Percentiles rank a stretch among this genome's conserved stretches.
phyloP scores from a whole-genome alignment of 352 stramenopile genomes.

The Blastocystis sp. region DNA sequence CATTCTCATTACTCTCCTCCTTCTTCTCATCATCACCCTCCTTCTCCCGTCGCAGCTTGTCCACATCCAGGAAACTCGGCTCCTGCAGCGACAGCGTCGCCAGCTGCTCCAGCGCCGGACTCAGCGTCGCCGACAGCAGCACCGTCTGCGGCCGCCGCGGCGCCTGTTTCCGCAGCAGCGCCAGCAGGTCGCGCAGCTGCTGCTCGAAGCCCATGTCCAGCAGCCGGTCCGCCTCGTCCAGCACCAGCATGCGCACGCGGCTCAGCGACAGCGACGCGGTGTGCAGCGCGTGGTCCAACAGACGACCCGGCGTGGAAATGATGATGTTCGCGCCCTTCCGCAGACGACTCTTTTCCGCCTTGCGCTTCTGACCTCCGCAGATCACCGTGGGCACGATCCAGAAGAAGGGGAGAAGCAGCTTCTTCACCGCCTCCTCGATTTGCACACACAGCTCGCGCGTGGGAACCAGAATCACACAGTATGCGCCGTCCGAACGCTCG shows the following conservation, averaged over 20 bases:
- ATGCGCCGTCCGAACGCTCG: background rate
- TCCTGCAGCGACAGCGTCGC: conserved; percentile 43
- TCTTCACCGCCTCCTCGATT: conserved; percentile 32
- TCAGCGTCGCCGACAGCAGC: conserved; percentile 68
- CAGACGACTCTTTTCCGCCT: conserved; percentile 29
- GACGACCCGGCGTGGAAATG: conserved; percentile 71
- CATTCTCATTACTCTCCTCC: conserved; percentile 55
- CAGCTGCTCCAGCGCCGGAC: conserved; percentile 61
- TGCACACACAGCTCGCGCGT: conserved; percentile 63
- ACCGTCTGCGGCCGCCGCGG: conserved; percentile 61
- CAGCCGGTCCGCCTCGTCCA: conserved; percentile 89
- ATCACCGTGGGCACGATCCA: conserved; percentile 48
- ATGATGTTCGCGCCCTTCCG: conserved; percentile 24
- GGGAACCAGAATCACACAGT: conserved; percentile 81
- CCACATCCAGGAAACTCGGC: background rate
- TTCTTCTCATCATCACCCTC: background rate
- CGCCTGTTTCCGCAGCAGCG: background rate
- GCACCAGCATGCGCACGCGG: conserved; percentile 63
- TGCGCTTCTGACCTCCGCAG: conserved; percentile 39
- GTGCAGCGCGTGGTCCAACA: conserved; percentile 81
- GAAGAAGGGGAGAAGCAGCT: conserved; percentile 16
- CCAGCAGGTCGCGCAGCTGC: conserved; percentile 62
- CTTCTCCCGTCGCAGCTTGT: conserved; percentile 53
- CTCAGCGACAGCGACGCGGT: conserved; percentile 58
- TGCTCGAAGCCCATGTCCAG: conserved; percentile 84